Conservation (phyloP, 768 basidiomycete species). For the Kwoniella heveanensis region DNA sequence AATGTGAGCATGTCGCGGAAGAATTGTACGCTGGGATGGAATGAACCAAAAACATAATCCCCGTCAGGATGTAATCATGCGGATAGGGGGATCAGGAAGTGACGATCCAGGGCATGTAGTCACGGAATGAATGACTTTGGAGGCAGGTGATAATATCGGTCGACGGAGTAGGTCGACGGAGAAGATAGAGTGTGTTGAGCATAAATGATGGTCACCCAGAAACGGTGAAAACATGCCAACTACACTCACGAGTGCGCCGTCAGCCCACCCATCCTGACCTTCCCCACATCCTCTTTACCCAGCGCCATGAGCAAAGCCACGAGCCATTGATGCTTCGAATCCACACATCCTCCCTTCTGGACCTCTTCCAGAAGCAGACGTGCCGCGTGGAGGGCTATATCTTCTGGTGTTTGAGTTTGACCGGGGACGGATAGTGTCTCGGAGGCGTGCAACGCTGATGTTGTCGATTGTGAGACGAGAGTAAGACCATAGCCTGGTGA, state of each 20-base stretch:
- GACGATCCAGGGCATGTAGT: too few species aligned
- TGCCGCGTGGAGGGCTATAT: constrained; percentile 80
- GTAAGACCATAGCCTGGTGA: constrained; percentile 95
- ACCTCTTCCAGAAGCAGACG: constrained; percentile 78
- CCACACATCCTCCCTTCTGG: constrained; percentile 81
- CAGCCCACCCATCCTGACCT: constrained; percentile 80
- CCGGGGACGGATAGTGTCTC: constrained; percentile 80
- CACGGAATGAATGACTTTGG: too few species aligned
- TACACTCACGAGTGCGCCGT: constrained; percentile 74
- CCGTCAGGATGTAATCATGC: constrained; percentile 1
- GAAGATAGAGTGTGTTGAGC: too few species aligned
- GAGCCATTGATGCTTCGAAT: constrained; percentile 81
- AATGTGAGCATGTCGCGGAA: constrained; percentile 76
- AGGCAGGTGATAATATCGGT: too few species aligned
- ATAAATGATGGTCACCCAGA: too few species aligned
- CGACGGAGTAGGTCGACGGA: too few species aligned
- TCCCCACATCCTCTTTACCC: constrained; percentile 95
- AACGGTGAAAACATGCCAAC: constrained; percentile 16
- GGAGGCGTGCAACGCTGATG: constrained; percentile 79
- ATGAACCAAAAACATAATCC: constrained; percentile 19
- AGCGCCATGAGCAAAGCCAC: constrained; percentile 88
- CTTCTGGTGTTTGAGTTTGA: constrained; percentile 73
- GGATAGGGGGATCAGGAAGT: too few species aligned
- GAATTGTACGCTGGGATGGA: constrained; percentile 74
- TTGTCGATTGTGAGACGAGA: constrained; percentile 87